Conservation (phyloP, 2,329 filamentous ascomycete species). For the Penicillium sclerotigenum region DNA sequence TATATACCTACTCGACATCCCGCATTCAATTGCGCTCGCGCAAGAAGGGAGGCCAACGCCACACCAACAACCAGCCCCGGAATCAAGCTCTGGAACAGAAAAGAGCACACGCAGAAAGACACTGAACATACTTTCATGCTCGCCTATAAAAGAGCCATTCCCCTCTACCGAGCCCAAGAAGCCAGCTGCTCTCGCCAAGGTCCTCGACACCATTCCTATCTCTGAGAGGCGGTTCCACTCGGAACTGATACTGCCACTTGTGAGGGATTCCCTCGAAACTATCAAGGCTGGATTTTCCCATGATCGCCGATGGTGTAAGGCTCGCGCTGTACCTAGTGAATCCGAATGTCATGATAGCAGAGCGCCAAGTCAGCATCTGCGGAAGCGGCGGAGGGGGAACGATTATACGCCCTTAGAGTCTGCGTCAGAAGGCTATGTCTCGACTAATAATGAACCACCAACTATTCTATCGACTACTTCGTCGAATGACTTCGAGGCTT, state of each 20-base stretch:
- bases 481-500: conserved; percentile 29
- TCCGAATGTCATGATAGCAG: not conserved
- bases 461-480: conserved; percentile 33
- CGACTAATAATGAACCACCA: conserved; percentile 20
- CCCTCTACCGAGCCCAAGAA: conserved; percentile 51
- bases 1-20: conserved; percentile 56
- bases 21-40: conserved; percentile 54
- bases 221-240: conserved; percentile 33
- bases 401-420: not conserved
- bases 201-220: conserved; percentile 36
- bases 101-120: not conserved
- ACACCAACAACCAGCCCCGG: not conserved
- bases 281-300: conserved; percentile 20
- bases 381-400: not conserved
- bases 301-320: conserved; percentile 35
- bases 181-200: conserved; percentile 40
- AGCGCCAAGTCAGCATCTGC: not conserved
- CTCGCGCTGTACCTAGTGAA: conserved; percentile 15
- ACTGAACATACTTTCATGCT: conserved; percentile 44
- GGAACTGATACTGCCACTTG: conserved; percentile 27
- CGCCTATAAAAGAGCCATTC: conserved; percentile 49
- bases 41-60: conserved; percentile 46
- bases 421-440: not conserved
- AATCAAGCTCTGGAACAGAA: not conserved
- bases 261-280: conserved; percentile 41